Evolutionary conservation across 331 rosid species (phyloP), one percentile per base, ranked within the genome.

Genomic region (Dryas integrifolia): DNA sequence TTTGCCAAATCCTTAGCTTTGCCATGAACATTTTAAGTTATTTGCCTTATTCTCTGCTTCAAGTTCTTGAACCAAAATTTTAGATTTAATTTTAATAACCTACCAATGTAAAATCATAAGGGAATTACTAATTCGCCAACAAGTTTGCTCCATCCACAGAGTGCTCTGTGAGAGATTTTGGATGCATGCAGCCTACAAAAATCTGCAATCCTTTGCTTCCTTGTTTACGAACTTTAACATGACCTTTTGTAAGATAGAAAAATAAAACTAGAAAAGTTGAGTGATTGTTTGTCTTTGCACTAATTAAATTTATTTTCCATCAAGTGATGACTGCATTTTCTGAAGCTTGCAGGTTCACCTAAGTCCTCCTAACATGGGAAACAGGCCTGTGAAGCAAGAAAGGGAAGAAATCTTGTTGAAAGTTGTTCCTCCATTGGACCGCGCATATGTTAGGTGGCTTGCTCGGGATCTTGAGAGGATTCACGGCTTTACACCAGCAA

Each of bases 381-480:
- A 91, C 86, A 79, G 73, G 53, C 70, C 79, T 7, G 92, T 35
- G 41, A 90, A 86, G 83, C 89, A 75, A 80, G 66, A 12, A 67
- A 79, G 86, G 46, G 88, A 82, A 45, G 81, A 69, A 47, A 44
- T 83, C 10, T 65, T 79, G 2, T 69, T 88, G 82, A 91, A 91
- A 83, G 62, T 88, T 47, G 83, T 56, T 24, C 92, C 95, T 67
- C 97, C 92, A 2, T 24, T 91, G 84, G 95, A 91, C 84, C 86
- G 16, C 30, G 83, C 90, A 10, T 88, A 83, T 46, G 50, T 74
- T 16, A 77, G 80, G 73, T 82, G 90, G 92, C 89, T 88, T 52
- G 76, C 89, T 47, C 88, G 82, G 41, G 92, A 91, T 57, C 67
- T 91, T 38, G 87, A 69, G 65, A 82, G 90, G 83, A 82, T 83